Percentiles rank a stretch among this genome's conserved stretches.
Evolutionary conservation across 805 yeast genomes (phyloP).

Genomic region (Pichia sporocuriosa): DNA sequence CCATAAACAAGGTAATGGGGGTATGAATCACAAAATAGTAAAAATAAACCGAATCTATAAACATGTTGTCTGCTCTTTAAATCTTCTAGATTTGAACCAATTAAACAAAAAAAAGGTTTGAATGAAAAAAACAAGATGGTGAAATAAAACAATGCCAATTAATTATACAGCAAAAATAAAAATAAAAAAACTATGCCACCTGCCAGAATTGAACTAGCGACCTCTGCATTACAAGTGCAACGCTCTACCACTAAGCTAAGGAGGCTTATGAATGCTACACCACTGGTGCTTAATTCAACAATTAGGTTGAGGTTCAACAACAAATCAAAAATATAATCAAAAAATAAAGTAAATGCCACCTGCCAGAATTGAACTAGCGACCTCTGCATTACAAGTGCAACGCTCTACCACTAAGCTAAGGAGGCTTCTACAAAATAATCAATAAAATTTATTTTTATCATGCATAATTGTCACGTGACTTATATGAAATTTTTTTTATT

Average conservation of each 20-base stretch:
- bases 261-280: too few relatives aligned
- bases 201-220: constrained; percentile 92
- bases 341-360: constrained; percentile 45
- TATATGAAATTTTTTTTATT: too few relatives aligned
- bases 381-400: constrained; percentile 99
- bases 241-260: constrained; percentile 99
- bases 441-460: too few relatives aligned
- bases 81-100: too few relatives aligned
- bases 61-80: too few relatives aligned
- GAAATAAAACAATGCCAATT: not conserved
- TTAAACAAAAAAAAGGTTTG: not conserved
- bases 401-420: constrained; percentile 99
- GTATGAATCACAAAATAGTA: constrained; percentile 49
- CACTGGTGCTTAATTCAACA: too few relatives aligned
- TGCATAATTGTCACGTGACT: too few relatives aligned
- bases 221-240: constrained; percentile 99
- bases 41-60: constrained; percentile 25
- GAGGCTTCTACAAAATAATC: too few relatives aligned
- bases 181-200: constrained; percentile 47
- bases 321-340: too few relatives aligned
- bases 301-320: too few relatives aligned
- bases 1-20: constrained; percentile 70
- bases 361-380: constrained; percentile 92
- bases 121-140: not conserved
- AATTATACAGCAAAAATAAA: too few relatives aligned